A percentile compares a stretch with the other conserved stretches of the same genome.
Evolutionary conservation across 2,329 filamentous ascomycete genomes (phyloP).

Genomic region (Tolypocladium guangdongense): DNA sequence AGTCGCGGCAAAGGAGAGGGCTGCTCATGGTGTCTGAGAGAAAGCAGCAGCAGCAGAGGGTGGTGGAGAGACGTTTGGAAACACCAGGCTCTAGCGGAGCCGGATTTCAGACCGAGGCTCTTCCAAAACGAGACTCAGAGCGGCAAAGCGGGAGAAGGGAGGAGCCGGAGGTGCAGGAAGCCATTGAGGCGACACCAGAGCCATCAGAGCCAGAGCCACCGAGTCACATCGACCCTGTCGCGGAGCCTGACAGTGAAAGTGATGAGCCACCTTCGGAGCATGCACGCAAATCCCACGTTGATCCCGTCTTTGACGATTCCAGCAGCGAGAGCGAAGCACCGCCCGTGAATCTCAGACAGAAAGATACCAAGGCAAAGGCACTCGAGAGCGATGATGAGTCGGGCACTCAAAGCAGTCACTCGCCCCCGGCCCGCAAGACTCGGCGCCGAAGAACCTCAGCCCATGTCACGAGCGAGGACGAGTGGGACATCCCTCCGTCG

Average conservation of each 20-base stretch:
- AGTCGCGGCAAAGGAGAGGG: constrained; percentile 34
- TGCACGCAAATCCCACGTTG: not conserved
- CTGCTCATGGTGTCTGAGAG: constrained; percentile 34
- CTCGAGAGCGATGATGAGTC: not conserved
- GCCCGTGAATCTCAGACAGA: not conserved
- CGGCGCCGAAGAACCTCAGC: not conserved
- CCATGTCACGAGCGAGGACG: constrained; percentile 1
- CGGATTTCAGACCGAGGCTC: not conserved
- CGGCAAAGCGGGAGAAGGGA: not conserved
- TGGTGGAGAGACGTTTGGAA: not conserved
- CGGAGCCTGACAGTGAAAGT: not conserved
- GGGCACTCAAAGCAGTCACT: not conserved
- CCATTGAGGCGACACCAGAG: not conserved
- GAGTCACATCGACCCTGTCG: not conserved
- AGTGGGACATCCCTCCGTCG: not conserved
- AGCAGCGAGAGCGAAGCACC: constrained; percentile 1
- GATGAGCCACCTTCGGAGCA: not conserved
- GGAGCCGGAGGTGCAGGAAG: not conserved
- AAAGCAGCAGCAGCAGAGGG: constrained; percentile 2
- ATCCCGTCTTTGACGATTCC: not conserved
- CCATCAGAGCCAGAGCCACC: not conserved
- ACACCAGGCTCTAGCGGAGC: not conserved
- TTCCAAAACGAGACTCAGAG: not conserved
- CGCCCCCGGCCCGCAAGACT: not conserved
- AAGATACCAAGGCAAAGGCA: not conserved